These are phyloP conservation scores for Neurospora tetrasperma DNA, from an alignment of 495 filamentous ascomycete species.

Conservation along the genomic window DNA sequence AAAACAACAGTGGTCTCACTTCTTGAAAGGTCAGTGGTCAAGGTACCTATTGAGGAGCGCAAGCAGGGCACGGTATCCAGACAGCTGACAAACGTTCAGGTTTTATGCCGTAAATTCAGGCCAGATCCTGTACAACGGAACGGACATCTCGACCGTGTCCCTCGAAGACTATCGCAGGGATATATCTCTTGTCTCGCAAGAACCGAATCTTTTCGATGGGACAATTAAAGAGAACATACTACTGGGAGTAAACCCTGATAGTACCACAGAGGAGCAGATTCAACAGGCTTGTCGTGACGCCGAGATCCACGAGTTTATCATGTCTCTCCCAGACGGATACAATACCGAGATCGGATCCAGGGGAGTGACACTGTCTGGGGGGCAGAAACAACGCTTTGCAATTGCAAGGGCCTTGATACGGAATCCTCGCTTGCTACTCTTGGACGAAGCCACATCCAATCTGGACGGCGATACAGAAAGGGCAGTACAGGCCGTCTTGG, in stretches of 20 bases:
- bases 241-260: conserved; percentile 36
- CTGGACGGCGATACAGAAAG: conserved; percentile 69
- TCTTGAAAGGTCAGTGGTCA: conserved; percentile 37
- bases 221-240: conserved; percentile 51
- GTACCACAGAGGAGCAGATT: conserved; percentile 26
- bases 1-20: conserved; percentile 63
- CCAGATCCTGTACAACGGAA: conserved; percentile 38
- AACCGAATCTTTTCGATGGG: conserved; percentile 51
- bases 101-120: conserved; percentile 47
- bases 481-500: conserved; percentile 61
- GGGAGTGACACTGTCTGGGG: conserved; percentile 61
- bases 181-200: conserved; percentile 50
- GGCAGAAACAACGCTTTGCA: conserved; percentile 66
- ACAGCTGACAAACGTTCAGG: conserved; percentile 15
- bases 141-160: conserved; percentile 33
- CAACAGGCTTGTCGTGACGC: conserved; percentile 43
- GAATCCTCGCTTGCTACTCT: conserved; percentile 58
- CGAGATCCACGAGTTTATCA: conserved; percentile 49
- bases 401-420: conserved; percentile 71
- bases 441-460: conserved; percentile 73
- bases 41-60: neutral
- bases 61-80: neutral
- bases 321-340: conserved; percentile 48
- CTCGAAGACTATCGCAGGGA: conserved; percentile 43
- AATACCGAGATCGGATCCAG: conserved; percentile 52